Evolutionary conservation across 129 eudicot genomes (phyloP), one percentile per base, ranked within the genome.

Genomic region (Pseudognaphalium luteoalbum): DNA sequence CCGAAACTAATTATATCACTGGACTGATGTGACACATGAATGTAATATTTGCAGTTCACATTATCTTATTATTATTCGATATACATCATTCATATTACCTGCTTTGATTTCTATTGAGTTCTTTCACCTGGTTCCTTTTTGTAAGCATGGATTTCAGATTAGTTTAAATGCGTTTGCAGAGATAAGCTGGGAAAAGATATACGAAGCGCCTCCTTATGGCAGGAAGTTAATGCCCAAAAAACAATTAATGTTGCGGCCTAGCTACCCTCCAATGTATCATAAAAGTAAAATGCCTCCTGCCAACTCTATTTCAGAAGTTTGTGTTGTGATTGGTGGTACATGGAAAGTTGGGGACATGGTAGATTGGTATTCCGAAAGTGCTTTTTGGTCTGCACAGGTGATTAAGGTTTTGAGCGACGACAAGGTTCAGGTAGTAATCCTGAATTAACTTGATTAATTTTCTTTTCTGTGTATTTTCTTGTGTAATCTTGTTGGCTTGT

Each of bases 291-390:
- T 79, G 78, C 81, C 87, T 69, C 39, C 70, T 73, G 57, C 56
- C 60, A 78, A 35, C 47, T 65, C 73, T 34, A 57, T 81, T 70
- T 71, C 86, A 73, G 88, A 88, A 67, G 83, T 80, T 20, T 70
- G 82, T 61, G 88, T 91, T 52, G 77, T 88, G 21, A 41, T 78
- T 30, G 65, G 82, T 73, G 80, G 81, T 75, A 20, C 35, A n/a
- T 91, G 89, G 91, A 84, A 80, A 70, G 88, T 84, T 70, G 97
- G 88, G 11, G 81, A 91, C 78, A 44, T 88, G 69, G 94, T 91
- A 19, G 97, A 91, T 56, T 83, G 88, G 94, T 68, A 9, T 60
- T 5, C 25, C 8, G 76, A 60, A 22, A 77, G 37, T 39, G 80
- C 85, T 85, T 88, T 58, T 71, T 91, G 97, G 97, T 78, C 85